phyloP scores from a whole-genome alignment of 176 grass and related monocot species.

The Eragrostis curvula region DNA sequence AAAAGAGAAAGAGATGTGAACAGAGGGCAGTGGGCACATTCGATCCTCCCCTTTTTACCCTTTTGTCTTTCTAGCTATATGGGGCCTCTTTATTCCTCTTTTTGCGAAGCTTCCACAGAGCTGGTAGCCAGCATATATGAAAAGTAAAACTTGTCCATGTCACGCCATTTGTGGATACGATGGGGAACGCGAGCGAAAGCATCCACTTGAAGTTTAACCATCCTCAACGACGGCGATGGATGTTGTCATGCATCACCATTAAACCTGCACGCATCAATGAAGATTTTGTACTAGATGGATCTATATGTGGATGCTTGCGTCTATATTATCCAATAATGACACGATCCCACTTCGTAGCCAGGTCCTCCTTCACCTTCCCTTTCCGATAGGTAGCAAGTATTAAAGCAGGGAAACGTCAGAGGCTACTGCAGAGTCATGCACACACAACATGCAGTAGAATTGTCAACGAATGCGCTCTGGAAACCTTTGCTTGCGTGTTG shows the following conservation, averaged over 20 bases:
- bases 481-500: too few species aligned
- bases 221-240: neutral
- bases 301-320: too few species aligned
- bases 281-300: neutral
- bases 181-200: neutral
- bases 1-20: neutral
- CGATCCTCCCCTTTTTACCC: neutral
- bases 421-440: too few species aligned
- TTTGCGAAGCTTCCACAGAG: neutral
- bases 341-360: too few species aligned
- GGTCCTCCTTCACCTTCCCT: too few species aligned
- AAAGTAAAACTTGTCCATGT: neutral
- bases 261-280: neutral
- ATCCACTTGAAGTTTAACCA: neutral
- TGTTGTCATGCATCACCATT: neutral
- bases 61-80: neutral
- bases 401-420: too few species aligned
- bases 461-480: too few species aligned
- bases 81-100: neutral
- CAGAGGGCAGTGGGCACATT: neutral
- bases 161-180: neutral
- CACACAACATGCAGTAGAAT: too few species aligned
- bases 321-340: too few species aligned
- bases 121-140: too few species aligned
- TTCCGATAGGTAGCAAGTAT: too few species aligned